These are phyloP conservation scores for Wickerhamomyces sp. DNA, from an alignment of 1,139 yeast species.

Conservation along the genomic window DNA sequence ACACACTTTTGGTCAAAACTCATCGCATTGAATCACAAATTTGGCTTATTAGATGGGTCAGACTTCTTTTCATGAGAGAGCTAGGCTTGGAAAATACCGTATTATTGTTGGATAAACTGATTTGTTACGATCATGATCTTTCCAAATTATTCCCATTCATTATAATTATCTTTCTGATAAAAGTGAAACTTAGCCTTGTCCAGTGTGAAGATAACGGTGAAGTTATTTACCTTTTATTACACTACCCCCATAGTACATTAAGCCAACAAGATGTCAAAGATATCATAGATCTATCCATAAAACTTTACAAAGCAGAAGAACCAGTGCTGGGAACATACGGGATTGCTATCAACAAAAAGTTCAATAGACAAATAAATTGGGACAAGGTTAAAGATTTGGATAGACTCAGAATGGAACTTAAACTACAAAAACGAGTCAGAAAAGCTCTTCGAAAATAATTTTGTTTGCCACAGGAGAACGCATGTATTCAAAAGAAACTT, in stretches of 20 bases:
- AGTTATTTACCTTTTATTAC: conserved; percentile 50
- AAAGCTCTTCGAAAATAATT: too few relatives aligned
- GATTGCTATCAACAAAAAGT: conserved; percentile 12
- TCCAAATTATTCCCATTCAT: conserved; percentile 45
- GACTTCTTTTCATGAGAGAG: conserved; percentile 55
- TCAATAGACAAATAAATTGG: conserved; percentile 16
- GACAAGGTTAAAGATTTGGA: conserved; percentile 20
- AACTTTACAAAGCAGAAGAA: conserved; percentile 15
- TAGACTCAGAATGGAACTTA: conserved; percentile 21
- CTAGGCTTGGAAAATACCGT: conserved; percentile 44
- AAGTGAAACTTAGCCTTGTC: conserved; percentile 40
- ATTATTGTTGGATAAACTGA: conserved; percentile 54
- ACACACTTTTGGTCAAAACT: conserved; percentile 41
- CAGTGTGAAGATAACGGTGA: conserved; percentile 58
- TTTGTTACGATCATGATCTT: conserved; percentile 33
- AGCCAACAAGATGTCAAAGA: conserved; percentile 13
- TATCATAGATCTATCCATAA: conserved; percentile 15
- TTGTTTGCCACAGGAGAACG: too few relatives aligned
- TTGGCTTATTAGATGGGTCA: conserved; percentile 63
- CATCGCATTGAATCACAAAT: conserved; percentile 53
- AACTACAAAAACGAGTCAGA: conserved; percentile 20
- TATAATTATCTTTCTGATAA: conserved; percentile 46
- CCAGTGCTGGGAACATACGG: conserved; percentile 13
- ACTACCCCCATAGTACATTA: conserved; percentile 39
- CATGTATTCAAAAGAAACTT: too few relatives aligned